Conservation (phyloP, 768 basidiomycete species). For the Pulveroboletus frians region DNA sequence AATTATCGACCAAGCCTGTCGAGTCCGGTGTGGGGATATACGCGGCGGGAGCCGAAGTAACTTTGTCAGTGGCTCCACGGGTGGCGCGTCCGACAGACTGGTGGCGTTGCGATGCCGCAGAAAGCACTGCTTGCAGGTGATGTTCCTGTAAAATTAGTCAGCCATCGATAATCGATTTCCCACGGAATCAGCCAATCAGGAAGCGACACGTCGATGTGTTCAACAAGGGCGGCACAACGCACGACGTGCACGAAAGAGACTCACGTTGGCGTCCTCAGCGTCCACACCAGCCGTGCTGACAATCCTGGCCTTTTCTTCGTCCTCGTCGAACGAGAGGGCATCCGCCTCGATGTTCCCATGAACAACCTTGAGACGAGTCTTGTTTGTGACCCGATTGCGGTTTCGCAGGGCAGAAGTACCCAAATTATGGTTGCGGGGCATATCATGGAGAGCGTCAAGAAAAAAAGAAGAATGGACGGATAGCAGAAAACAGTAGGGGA, state of each 20-base stretch:
- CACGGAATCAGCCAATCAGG: constrained; percentile 45
- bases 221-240: constrained; percentile 40
- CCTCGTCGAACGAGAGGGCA: constrained; percentile 75
- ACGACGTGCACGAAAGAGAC: constrained; percentile 38
- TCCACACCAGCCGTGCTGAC: constrained; percentile 85
- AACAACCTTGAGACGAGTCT: constrained; percentile 81
- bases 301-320: constrained; percentile 78
- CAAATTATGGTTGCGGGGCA: constrained; percentile 78
- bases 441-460: constrained; percentile 62
- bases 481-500: constrained; percentile 24
- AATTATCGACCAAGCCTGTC: constrained; percentile 72
- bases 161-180: constrained; percentile 47
- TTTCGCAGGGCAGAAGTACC: constrained; percentile 77
- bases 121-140: constrained; percentile 53
- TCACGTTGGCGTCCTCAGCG: constrained; percentile 90
- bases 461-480: constrained; percentile 37
- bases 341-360: constrained; percentile 80
- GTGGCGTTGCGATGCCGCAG: constrained; percentile 49
- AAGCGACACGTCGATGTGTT: constrained; percentile 36
- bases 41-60: constrained; percentile 43
- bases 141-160: constrained; percentile 54
- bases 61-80: constrained; percentile 31
- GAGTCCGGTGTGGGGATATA: constrained; percentile 94
- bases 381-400: constrained; percentile 89
- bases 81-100: constrained; percentile 35